These are phyloP conservation scores for Euryodendron excelsum DNA, from an alignment of 148 eudicot species.

Conservation along the genomic window DNA sequence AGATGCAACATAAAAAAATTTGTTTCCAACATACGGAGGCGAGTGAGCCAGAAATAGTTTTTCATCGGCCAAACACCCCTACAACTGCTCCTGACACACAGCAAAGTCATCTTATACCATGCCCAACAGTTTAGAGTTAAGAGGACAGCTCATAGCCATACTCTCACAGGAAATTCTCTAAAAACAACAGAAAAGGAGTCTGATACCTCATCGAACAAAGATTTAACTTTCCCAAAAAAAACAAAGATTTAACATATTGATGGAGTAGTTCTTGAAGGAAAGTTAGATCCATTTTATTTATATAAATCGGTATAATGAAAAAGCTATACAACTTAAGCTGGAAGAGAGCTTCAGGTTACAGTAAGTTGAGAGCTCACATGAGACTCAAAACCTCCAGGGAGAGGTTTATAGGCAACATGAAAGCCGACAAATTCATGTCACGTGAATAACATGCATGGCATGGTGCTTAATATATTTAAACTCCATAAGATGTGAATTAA, in stretches of 20 bases:
- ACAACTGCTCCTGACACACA: background rate
- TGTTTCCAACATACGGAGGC: no score
- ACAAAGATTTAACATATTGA: conserved; percentile 17
- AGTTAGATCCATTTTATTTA: conserved; percentile 25
- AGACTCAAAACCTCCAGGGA: background rate
- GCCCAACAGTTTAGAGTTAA: background rate
- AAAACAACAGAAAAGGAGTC: background rate
- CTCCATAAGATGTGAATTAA: background rate
- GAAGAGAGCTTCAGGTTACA: background rate
- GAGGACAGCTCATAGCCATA: background rate
- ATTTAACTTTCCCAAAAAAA: no score
- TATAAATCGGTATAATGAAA: background rate
- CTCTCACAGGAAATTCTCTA: background rate
- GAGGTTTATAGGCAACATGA: background rate
- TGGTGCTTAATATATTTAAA: background rate
- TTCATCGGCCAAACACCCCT: background rate
- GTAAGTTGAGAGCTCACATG: background rate
- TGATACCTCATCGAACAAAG: conserved; percentile 30
- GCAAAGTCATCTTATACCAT: background rate
- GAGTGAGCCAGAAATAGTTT: no score
- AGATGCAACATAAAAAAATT: no score
- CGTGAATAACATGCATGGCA: background rate
- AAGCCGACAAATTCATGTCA: background rate
- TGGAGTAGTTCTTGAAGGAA: conserved; percentile 25
- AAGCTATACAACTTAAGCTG: background rate